Percentiles rank a stretch among this genome's conserved stretches.
phyloP scores from a whole-genome alignment of 306 rosid genomes.

The Erythrophleum fordii region DNA sequence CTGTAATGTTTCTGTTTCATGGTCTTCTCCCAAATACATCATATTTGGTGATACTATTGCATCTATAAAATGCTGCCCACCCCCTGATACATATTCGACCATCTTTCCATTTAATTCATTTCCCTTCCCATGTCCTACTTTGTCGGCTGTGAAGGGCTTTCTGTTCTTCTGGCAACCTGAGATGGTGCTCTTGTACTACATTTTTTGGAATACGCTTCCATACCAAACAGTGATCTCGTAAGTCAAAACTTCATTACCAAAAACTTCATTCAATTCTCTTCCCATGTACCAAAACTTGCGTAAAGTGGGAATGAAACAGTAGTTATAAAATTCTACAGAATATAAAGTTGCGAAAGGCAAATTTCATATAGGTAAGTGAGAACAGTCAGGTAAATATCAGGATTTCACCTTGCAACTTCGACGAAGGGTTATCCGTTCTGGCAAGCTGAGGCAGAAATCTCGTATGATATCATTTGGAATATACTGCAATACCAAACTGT shows the following conservation, averaged over 20 bases:
- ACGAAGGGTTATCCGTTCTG: neutral
- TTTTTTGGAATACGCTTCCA: neutral
- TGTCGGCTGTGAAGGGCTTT: neutral
- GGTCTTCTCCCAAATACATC: neutral
- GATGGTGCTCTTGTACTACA: neutral
- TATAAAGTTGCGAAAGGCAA: too few relatives aligned
- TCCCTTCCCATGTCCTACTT: neutral
- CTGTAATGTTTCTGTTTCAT: neutral
- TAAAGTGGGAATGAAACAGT: too few relatives aligned
- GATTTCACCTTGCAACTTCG: neutral
- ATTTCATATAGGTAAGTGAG: too few relatives aligned
- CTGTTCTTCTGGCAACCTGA: neutral
- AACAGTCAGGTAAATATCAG: neutral
- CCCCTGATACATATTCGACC: neutral
- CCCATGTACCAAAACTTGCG: too few relatives aligned
- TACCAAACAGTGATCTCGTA: neutral
- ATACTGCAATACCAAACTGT: neutral
- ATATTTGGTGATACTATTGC: neutral
- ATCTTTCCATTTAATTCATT: neutral
- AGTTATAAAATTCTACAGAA: too few relatives aligned
- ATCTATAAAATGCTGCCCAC: neutral
- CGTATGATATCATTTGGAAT: neutral
- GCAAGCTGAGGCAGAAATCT: neutral
- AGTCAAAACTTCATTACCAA: neutral
- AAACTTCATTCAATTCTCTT: neutral